Evolutionary conservation across 345 rosid genomes (phyloP), one percentile per base, ranked within the genome.

Genomic region (Geranium brycei): DNA sequence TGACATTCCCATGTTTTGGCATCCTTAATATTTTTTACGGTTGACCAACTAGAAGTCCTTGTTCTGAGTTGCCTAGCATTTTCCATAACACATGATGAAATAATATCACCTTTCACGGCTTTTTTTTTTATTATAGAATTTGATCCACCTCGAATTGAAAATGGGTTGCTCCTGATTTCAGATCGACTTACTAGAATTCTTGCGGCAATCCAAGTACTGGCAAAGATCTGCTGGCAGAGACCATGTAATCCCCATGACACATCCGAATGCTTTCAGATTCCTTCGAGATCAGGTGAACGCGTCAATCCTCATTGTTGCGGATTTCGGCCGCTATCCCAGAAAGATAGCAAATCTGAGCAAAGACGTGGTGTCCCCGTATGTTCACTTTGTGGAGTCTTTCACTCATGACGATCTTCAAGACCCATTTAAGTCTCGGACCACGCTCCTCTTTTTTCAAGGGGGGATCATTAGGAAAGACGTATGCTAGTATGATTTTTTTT

Each of bases 201-300:
- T 93, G 82, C 73, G 57, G 67, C 71, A 73, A 15, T 90, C 99
- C 1, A 79, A 85, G 71, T 83, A 88, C 73, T 93, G 95, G 95
- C 88, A 90, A 78, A 86, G 86, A 65, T 93, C 99, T 70, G 83
- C 80, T 64, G 99, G 99, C 32, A 88, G 85, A 78, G 97, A 93
- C 78, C 99, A 93, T 69, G 88, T 93, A 66, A 85, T 93, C 81
- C 90, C 96, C 19, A 90, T 90, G 96, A 88, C 96, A 67, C 99
- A 93, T 83, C 99, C 99, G n/a, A 93, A 93, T 77, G 99, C 99
- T 64, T 90, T 93, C 75, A 83, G 99, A 79, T 93, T 90, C 79
- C 87, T 82, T 23, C 82, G 97, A 68, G 83, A 83, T 64, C 76
- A 81, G 80, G 80, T 86, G 79, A 93, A 93, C 56, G 91, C 96